phyloP scores from a whole-genome alignment of 257 asterid genomes.

The Nemophila menziesii region DNA sequence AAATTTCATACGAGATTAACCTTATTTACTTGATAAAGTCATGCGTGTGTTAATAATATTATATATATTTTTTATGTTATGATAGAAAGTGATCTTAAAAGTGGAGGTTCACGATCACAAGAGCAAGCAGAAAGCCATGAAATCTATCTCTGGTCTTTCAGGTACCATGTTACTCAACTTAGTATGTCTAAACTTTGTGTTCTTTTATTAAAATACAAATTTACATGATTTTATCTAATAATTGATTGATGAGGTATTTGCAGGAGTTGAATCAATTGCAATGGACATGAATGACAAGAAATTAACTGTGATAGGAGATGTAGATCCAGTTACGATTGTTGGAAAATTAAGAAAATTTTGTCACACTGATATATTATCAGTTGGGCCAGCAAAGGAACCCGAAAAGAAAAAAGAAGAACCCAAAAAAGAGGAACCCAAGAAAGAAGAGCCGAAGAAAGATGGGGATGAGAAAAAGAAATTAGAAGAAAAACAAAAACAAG shows the following conservation, averaged over 20 bases:
- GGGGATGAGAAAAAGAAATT: constrained; percentile 13
- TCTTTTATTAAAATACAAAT: no score
- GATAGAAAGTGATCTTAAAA: constrained; percentile 47
- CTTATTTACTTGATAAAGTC: no score
- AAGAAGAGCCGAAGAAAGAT: constrained; percentile 29
- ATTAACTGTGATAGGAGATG: constrained; percentile 45
- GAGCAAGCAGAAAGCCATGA: constrained; percentile 45
- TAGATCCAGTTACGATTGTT: constrained; percentile 51
- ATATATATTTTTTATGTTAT: background rate
- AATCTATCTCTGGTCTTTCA: constrained; percentile 38
- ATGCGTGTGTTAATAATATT: no score
- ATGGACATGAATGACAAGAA: constrained; percentile 47
- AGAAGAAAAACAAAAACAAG: constrained; percentile 10
- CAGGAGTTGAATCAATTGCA: constrained; percentile 56
- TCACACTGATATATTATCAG: constrained; percentile 37
- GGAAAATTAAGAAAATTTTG: constrained; percentile 52
- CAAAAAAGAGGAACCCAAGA: constrained; percentile 23
- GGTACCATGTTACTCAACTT: constrained; percentile 19
- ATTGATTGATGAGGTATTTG: background rate
- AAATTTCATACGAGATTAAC: no score
- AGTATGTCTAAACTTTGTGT: background rate
- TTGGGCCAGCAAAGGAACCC: constrained; percentile 77
- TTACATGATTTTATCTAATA: background rate
- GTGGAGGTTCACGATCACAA: constrained; percentile 45
- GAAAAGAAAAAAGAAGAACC: constrained; percentile 56